A percentile compares a stretch with the other conserved stretches of the same genome.
Evolutionary conservation across 2,329 filamentous ascomycete species (phyloP).

Genomic region (Epichloe glyceriae): DNA sequence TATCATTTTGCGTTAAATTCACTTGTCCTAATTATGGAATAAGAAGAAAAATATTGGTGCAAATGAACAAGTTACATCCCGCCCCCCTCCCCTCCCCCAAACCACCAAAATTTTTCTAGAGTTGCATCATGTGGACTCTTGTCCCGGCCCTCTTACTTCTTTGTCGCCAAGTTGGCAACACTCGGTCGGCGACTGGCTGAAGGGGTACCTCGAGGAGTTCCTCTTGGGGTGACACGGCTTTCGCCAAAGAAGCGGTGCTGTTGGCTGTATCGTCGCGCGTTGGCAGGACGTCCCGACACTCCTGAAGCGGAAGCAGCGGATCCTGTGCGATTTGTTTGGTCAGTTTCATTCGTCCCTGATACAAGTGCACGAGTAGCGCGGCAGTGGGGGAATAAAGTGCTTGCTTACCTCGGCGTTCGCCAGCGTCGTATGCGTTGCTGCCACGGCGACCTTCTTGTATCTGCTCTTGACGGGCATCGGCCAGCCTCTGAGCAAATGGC

Average conservation of each 20-base stretch:
- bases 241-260: constrained; percentile 29
- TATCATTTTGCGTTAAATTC: constrained; percentile 1
- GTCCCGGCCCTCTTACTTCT: constrained; percentile 2
- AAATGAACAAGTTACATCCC: neutral
- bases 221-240: constrained; percentile 25
- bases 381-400: constrained; percentile 2
- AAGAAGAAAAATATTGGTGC: neutral
- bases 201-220: constrained; percentile 24
- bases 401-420: constrained; percentile 17
- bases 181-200: constrained; percentile 22
- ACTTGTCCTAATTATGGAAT: neutral
- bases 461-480: constrained; percentile 25
- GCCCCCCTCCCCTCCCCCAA: neutral
- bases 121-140: too few species aligned
- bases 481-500: constrained; percentile 51
- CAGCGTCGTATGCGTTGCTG: constrained; percentile 14
- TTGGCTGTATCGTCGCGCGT: constrained; percentile 22
- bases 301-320: constrained; percentile 13
- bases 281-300: constrained; percentile 10
- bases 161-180: constrained; percentile 7
- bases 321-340: neutral
- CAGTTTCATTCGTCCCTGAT: too few species aligned
- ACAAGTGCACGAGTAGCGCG: too few species aligned
- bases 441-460: constrained; percentile 16
- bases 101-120: neutral